These are phyloP conservation scores for Bolboschoenus planiculmis DNA, from an alignment of 176 grass and related monocot species.

Conservation along the genomic window DNA sequence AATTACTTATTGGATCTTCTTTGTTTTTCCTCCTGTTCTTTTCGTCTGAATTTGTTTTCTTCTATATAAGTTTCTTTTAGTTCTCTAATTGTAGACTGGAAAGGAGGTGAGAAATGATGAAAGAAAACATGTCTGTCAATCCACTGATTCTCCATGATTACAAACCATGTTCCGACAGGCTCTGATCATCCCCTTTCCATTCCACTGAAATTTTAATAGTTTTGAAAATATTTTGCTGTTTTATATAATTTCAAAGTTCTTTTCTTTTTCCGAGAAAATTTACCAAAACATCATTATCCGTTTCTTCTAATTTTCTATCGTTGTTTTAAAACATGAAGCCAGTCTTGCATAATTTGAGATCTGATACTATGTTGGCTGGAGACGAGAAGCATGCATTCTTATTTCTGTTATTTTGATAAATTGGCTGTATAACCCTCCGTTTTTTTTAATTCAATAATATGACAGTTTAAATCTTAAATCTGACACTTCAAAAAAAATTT, in stretches of 20 bases:
- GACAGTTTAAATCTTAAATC: too few relatives aligned
- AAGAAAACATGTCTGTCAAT: conserved; percentile 21
- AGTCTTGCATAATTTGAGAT: too few relatives aligned
- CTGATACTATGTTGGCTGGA: too few relatives aligned
- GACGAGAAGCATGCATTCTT: too few relatives aligned
- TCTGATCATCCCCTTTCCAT: background rate
- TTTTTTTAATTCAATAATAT: too few relatives aligned
- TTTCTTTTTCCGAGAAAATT: background rate
- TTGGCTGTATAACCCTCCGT: too few relatives aligned
- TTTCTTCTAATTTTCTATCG: too few relatives aligned
- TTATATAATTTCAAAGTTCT: background rate
- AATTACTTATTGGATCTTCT: background rate
- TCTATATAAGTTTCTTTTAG: background rate
- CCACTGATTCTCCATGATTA: conserved; percentile 1
- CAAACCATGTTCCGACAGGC: conserved; percentile 20
- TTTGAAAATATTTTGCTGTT: background rate
- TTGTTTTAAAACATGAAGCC: too few relatives aligned
- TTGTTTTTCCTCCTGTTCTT: background rate
- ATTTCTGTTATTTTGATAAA: too few relatives aligned
- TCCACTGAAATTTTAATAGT: background rate
- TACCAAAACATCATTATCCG: too few relatives aligned
- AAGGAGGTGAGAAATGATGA: background rate
- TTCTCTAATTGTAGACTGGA: background rate
- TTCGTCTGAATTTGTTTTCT: background rate
- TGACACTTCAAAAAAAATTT: too few relatives aligned